Conservation (phyloP, 345 rosid species). For the Noccaea caerulescens region DNA sequence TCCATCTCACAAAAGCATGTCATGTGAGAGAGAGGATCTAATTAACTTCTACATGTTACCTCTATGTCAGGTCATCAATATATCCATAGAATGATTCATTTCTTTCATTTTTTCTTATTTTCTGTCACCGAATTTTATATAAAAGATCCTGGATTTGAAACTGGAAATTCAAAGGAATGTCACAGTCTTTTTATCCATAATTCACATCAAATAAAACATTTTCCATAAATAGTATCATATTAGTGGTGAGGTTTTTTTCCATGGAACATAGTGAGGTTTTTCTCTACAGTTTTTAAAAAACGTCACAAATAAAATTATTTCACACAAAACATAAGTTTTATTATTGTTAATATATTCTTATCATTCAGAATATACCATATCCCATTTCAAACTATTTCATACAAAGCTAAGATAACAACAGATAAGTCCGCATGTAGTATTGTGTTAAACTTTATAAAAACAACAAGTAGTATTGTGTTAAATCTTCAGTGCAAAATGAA, state of each 20-base stretch:
- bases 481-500: too few species aligned
- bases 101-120: constrained; percentile 1
- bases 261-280: neutral
- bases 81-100: constrained; percentile 27
- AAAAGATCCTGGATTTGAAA: constrained; percentile 6
- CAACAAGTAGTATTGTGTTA: too few species aligned
- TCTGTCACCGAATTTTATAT: neutral
- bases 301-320: too few species aligned
- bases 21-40: constrained; percentile 83
- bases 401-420: too few species aligned
- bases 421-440: too few species aligned
- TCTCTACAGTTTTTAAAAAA: too few species aligned
- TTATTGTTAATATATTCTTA: neutral
- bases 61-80: constrained; percentile 38
- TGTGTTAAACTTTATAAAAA: too few species aligned
- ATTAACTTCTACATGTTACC: constrained; percentile 57
- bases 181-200: neutral
- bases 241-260: neutral
- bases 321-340: too few species aligned
- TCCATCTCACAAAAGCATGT: constrained; percentile 61
- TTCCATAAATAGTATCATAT: neutral
- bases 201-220: neutral
- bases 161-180: neutral
- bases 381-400: neutral
- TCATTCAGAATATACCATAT: neutral